Evolutionary conservation across 208 protist genomes (phyloP).

Genomic region (Trichomonas gallinae): DNA sequence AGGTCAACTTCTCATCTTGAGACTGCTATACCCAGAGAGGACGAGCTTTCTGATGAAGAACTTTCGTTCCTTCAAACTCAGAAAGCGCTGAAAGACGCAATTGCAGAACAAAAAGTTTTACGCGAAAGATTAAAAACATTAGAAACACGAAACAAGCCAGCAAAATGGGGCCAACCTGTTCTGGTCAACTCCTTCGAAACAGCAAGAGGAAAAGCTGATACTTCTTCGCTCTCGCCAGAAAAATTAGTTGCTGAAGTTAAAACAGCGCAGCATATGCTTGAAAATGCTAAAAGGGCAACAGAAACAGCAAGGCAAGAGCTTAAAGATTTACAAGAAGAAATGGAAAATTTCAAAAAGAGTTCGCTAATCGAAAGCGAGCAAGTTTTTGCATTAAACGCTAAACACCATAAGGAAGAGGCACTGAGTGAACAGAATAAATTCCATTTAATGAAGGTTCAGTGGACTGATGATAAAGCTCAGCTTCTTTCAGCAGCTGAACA

Average conservation of each 20-base stretch:
- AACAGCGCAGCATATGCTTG: background rate
- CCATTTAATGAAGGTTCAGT: background rate
- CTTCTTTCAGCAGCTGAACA: background rate
- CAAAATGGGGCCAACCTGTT: background rate
- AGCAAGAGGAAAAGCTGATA: background rate
- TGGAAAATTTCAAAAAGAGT: background rate
- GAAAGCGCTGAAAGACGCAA: background rate
- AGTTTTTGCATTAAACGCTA: background rate
- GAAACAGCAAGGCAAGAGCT: background rate
- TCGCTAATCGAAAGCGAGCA: background rate
- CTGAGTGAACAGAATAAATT: background rate
- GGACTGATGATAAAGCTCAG: background rate
- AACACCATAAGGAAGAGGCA: background rate
- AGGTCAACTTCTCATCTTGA: background rate
- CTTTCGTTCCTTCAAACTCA: background rate
- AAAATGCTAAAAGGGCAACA: constrained; percentile 5
- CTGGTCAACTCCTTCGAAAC: background rate
- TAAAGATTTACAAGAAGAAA: background rate
- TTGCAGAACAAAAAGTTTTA: constrained; percentile 1
- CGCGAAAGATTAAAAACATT: background rate
- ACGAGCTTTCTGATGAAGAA: background rate
- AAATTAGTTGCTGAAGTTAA: background rate
- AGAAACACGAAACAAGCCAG: background rate
- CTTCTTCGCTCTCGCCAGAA: background rate
- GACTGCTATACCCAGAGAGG: background rate